A percentile compares a stretch with the other conserved stretches of the same genome.
These are phyloP conservation scores for Nasturtium officinale DNA, from an alignment of 345 rosid genomes.

Conservation along the genomic window DNA sequence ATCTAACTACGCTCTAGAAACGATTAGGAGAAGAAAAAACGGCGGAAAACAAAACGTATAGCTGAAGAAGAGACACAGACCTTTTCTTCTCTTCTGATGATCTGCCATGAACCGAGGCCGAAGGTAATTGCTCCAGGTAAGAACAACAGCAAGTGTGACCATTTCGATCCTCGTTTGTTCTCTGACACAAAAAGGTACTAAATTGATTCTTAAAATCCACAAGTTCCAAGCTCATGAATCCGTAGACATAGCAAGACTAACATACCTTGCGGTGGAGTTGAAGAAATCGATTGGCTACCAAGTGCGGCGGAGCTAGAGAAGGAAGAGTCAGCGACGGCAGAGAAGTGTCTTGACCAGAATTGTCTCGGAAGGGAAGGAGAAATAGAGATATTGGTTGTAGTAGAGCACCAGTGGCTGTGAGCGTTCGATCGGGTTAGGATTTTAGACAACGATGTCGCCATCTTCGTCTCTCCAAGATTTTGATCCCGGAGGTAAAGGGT, in stretches of 20 bases:
- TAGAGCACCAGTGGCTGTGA: constrained; percentile 24
- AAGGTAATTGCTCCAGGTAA: constrained; percentile 89
- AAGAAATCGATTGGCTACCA: constrained; percentile 37
- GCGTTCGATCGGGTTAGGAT: constrained; percentile 47
- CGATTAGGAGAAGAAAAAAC: constrained; percentile 12
- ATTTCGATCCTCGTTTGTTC: constrained; percentile 48
- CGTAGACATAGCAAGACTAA: background rate
- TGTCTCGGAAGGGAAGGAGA: constrained; percentile 23
- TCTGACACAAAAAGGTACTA: constrained; percentile 37
- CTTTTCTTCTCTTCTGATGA: constrained; percentile 90
- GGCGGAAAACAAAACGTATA: background rate
- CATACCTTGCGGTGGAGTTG: constrained; percentile 53
- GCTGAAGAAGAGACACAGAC: constrained; percentile 40
- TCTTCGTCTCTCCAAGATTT: constrained; percentile 40
- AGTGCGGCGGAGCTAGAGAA: constrained; percentile 45
- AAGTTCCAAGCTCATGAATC: constrained; percentile 21
- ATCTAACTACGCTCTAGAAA: background rate
- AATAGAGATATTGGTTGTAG: constrained; percentile 12
- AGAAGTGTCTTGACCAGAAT: constrained; percentile 29
- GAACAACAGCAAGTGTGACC: constrained; percentile 75
- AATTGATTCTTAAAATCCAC: background rate
- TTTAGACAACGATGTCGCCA: constrained; percentile 54
- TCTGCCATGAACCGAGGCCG: constrained; percentile 99
- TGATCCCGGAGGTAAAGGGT: constrained; percentile 35
- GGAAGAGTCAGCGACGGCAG: constrained; percentile 43